Conservation (phyloP, 2,329 filamentous ascomycete genomes). For the Botryotinia convoluta region DNA sequence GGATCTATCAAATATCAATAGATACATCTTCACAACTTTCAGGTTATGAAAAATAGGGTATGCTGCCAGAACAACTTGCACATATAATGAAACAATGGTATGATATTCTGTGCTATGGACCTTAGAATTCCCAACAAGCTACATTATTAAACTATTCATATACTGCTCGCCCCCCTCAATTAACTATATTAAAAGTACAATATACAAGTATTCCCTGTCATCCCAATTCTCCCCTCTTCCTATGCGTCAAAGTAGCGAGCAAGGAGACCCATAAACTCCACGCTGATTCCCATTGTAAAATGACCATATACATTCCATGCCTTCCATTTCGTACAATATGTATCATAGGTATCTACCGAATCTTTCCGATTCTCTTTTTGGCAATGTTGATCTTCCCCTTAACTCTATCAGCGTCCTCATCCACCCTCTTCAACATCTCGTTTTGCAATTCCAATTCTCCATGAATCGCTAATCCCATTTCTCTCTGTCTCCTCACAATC, state of each 20-base stretch:
- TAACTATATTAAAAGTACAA: conserved; percentile 11
- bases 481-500: conserved; percentile 69
- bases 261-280: conserved; percentile 11
- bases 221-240: not conserved
- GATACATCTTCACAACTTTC: not conserved
- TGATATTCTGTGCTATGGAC: not conserved
- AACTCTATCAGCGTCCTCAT: conserved; percentile 64
- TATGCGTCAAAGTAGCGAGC: not conserved
- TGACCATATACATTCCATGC: not conserved
- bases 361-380: conserved; percentile 68
- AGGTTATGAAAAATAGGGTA: not conserved
- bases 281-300: not conserved
- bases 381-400: conserved; percentile 68
- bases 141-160: not conserved
- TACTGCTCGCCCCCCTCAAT: not conserved
- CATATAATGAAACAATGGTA: not conserved
- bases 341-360: conserved; percentile 40
- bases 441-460: conserved; percentile 71
- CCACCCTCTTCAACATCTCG: conserved; percentile 64
- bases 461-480: conserved; percentile 75
- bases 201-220: not conserved
- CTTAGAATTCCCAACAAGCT: too few species aligned
- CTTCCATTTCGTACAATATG: not conserved
- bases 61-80: not conserved
- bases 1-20: not conserved